Percentiles rank a stretch among this genome's conserved stretches.
Evolutionary conservation across 306 rosid species (phyloP).

Genomic region (Malus domestica): DNA sequence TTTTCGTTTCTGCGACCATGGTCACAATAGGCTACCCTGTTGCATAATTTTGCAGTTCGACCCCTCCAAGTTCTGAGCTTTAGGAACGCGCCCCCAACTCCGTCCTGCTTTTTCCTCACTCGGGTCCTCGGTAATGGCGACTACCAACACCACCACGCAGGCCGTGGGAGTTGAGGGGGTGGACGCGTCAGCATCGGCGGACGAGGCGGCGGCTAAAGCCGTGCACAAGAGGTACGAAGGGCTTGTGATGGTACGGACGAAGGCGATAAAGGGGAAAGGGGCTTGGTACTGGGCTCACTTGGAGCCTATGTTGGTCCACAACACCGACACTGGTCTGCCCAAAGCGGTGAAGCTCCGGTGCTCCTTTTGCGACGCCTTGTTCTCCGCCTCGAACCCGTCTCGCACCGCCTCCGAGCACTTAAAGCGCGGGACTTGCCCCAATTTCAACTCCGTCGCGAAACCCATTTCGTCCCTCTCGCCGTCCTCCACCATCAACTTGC

Average conservation of each 20-base stretch:
- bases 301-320: conserved; percentile 63
- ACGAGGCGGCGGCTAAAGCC: conserved; percentile 60
- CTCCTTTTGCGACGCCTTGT: conserved; percentile 74
- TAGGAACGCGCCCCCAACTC: background rate
- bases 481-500: conserved; percentile 18
- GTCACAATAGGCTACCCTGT: background rate
- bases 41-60: background rate
- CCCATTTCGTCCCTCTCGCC: conserved; percentile 83
- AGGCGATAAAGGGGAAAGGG: conserved; percentile 90
- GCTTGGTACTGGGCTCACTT: conserved; percentile 97
- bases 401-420: conserved; percentile 94
- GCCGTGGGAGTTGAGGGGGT: conserved; percentile 17
- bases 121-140: conserved; percentile 50
- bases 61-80: background rate
- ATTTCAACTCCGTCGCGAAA: conserved; percentile 51
- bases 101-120: background rate
- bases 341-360: conserved; percentile 94
- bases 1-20: background rate
- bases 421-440: conserved; percentile 95
- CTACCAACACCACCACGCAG: conserved; percentile 36
- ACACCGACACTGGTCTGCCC: conserved; percentile 67
- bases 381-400: conserved; percentile 92
- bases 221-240: conserved; percentile 81
- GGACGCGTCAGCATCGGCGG: conserved; percentile 26
- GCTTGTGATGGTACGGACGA: conserved; percentile 64